Base-by-base conservation (phyloP, 148 eudicot genomes). In the Camellia sinensis region DNA sequence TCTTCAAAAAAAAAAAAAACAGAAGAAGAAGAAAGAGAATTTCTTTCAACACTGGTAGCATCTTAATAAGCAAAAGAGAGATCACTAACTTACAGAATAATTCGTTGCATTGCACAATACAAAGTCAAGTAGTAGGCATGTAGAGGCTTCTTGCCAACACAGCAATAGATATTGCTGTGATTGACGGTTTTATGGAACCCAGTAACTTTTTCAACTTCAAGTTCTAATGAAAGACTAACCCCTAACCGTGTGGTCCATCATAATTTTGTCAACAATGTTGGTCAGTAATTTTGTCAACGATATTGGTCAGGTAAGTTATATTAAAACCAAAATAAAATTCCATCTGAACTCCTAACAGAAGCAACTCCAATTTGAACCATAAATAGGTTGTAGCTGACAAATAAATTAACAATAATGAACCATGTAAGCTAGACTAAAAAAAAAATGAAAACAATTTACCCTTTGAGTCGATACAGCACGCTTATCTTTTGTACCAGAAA, bases 401-500 rank as follows among this genome's bases (percentile, higher is more conserved):
- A 6, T 72, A 72, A 50, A 72, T 7, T 0, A 50, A 72, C 53
- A 72, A 72, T 52, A 17, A 19, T 22, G 75, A 53, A 21, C 45
- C 44, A 6, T 5, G 5, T 11, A 57, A 21, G 63, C n/a, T 18
- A 10, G 45, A 6, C 14, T 8, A 61, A 15, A 67, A 80, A 12
- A 10, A 13, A 8, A 71, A 37, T 13, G 52, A 74, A 37, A 68
- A 12, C 15, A 72, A 79, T 6, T 50, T 85, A 89, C 99, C 97
- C 88, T 89, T 85, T 96, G 99, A 63, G 99, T 93, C 45, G 99
- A 78, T 60, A 96, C 94, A 78, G 98, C 72, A 11, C 99, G 95
- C 89, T 96, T 96, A 87, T 96, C 98, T 87, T 97, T 94, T 29
- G 98, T 97, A 71, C 99, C 98, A 75, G 98, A 84, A 90, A 97